Conservation (phyloP, 768 basidiomycete species). For the Dacryopinax primogenitus region DNA sequence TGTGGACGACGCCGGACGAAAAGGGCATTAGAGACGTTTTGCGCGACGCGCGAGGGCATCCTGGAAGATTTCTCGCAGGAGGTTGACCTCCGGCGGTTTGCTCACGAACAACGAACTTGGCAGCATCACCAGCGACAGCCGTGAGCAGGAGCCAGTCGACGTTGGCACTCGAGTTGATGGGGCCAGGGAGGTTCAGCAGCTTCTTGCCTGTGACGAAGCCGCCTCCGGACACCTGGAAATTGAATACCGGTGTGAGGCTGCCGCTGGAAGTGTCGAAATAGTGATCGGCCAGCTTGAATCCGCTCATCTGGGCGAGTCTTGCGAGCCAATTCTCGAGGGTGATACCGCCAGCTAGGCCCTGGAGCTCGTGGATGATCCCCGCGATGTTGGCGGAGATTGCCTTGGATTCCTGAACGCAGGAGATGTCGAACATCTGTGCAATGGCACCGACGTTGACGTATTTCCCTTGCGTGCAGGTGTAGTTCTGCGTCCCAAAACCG, state of each 20-base stretch:
- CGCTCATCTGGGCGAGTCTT: not conserved
- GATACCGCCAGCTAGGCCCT: not conserved
- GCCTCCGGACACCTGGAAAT: conserved; percentile 12
- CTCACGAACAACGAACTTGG: conserved; percentile 23
- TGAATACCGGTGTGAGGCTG: conserved; percentile 1
- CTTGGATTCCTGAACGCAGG: conserved; percentile 20
- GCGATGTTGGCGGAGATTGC: conserved; percentile 14
- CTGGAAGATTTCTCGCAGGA: too few species aligned
- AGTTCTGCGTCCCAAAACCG: conserved; percentile 31
- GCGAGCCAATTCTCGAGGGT: not conserved
- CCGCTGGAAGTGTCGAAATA: conserved; percentile 11
- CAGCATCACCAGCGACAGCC: conserved; percentile 22
- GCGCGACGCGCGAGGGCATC: too few species aligned
- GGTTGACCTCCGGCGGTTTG: conserved; percentile 28
- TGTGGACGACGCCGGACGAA: too few species aligned
- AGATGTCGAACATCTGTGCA: conserved; percentile 27
- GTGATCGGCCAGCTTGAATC: conserved; percentile 13
- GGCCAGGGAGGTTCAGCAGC: not conserved
- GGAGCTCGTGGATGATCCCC: not conserved
- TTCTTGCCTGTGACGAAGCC: conserved; percentile 1
- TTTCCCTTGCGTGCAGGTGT: conserved; percentile 35
- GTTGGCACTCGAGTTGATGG: conserved; percentile 24
- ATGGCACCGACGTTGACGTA: conserved; percentile 37
- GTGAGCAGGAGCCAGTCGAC: conserved; percentile 39
- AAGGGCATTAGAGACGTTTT: too few species aligned